phyloP scores from a whole-genome alignment of 441 rosid species.

The Pelargonium citronellum region DNA sequence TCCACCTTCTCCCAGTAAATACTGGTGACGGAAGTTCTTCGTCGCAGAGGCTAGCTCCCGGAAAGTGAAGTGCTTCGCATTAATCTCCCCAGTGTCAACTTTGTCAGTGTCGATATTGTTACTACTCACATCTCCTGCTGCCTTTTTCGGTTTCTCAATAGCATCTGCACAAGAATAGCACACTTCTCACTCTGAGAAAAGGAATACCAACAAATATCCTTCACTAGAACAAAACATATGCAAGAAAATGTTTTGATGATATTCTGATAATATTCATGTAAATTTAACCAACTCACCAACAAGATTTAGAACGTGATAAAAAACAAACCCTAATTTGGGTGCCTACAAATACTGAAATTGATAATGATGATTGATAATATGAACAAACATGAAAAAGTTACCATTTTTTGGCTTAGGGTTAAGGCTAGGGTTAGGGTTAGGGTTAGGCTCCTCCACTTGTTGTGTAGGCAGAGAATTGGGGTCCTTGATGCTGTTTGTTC shows the following conservation, averaged over 20 bases:
- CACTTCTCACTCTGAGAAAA: neutral
- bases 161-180: constrained; percentile 16
- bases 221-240: too few species aligned
- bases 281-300: too few species aligned
- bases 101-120: constrained; percentile 5
- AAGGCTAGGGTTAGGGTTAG: neutral
- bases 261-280: too few species aligned
- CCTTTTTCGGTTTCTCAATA: constrained; percentile 26
- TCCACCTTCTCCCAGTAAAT: constrained; percentile 81
- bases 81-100: constrained; percentile 19
- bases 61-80: constrained; percentile 50
- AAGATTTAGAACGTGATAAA: too few species aligned
- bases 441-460: neutral
- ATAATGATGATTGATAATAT: too few species aligned
- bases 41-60: constrained; percentile 84
- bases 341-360: too few species aligned
- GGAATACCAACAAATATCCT: too few species aligned
- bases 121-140: constrained; percentile 5
- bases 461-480: neutral
- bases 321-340: too few species aligned
- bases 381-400: too few species aligned
- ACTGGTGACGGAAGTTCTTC: constrained; percentile 72
- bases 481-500: neutral
- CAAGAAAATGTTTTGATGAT: too few species aligned
- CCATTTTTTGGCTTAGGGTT: too few species aligned